Percentiles rank a stretch among this genome's conserved stretches.
Evolutionary conservation across 495 filamentous ascomycete species (phyloP).

Genomic region (Hypoxylon lienhwacheense): DNA sequence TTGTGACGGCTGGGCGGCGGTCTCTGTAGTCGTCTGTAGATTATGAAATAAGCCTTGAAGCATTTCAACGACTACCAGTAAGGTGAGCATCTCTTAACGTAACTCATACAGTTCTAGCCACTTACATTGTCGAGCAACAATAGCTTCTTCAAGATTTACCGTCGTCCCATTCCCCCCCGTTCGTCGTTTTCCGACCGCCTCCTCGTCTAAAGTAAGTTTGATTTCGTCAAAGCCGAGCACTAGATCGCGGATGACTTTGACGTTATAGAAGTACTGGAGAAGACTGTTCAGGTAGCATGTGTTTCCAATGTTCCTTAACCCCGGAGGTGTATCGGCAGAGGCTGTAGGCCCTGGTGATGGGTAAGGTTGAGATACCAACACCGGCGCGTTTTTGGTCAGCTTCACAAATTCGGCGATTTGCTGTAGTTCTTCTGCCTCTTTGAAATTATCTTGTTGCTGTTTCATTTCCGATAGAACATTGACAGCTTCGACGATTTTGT

Average conservation of each 20-base stretch:
- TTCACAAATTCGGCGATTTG: conserved; percentile 31
- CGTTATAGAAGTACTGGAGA: conserved; percentile 90
- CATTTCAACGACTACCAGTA: conserved; percentile 33
- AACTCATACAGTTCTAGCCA: neutral
- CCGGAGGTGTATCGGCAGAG: conserved; percentile 40
- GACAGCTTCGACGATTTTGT: conserved; percentile 30
- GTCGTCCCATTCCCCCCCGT: conserved; percentile 55
- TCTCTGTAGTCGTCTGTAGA: conserved; percentile 61
- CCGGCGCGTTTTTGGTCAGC: conserved; percentile 5
- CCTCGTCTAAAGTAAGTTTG: conserved; percentile 62
- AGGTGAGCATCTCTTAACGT: conserved; percentile 11
- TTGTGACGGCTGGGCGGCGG: conserved; percentile 66
- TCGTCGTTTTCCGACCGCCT: conserved; percentile 60
- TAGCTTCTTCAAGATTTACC: conserved; percentile 46
- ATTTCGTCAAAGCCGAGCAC: conserved; percentile 71
- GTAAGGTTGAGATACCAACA: conserved; percentile 1
- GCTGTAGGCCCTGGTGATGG: conserved; percentile 1
- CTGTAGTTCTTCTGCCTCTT: conserved; percentile 29
- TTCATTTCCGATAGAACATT: conserved; percentile 35
- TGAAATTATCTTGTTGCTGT: conserved; percentile 9
- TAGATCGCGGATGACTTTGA: conserved; percentile 79
- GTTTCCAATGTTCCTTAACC: conserved; percentile 89
- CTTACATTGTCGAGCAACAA: conserved; percentile 44
- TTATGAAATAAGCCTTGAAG: conserved; percentile 62
- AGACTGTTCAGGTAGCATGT: conserved; percentile 98